phyloP scores from a whole-genome alignment of 73 alveolate species.

The Symbiodinium natans region DNA sequence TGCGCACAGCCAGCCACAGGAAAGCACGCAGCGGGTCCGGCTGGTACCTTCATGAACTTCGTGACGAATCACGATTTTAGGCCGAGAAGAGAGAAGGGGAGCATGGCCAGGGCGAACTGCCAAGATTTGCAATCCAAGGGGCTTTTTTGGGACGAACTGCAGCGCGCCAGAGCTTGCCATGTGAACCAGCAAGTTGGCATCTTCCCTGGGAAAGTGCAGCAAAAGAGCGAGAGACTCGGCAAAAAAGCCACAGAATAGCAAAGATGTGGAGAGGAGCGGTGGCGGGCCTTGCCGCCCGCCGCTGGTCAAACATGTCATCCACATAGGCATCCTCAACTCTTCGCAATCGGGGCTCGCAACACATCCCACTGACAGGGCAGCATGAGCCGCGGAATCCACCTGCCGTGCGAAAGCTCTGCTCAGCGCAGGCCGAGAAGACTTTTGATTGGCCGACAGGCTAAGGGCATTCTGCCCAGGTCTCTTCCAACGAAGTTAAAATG shows the following conservation, averaged over 20 bases:
- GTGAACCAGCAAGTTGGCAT: slow-evolving; percentile 50
- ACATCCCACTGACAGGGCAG: no score
- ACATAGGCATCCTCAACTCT: slow-evolving; percentile 55
- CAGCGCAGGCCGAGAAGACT: no score
- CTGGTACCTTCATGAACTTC: slow-evolving; percentile 16
- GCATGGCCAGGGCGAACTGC: no score
- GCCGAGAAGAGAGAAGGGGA: neutral
- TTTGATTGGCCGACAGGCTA: neutral
- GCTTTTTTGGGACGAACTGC: slow-evolving; percentile 33
- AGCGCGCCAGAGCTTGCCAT: slow-evolving; percentile 36
- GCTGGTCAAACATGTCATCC: slow-evolving; percentile 78
- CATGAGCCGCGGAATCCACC: no score
- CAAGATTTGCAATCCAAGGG: neutral
- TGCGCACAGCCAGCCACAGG: slow-evolving; percentile 44
- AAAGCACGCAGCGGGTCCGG: slow-evolving; percentile 36
- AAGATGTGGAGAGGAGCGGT: no score
- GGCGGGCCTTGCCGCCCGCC: slow-evolving; percentile 37
- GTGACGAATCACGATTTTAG: no score
- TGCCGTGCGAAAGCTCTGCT: no score
- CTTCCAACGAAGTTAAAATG: neutral
- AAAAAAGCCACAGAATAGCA: neutral
- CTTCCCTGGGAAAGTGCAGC: neutral
- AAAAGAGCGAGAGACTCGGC: neutral
- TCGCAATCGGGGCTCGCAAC: no score
- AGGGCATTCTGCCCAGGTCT: slow-evolving; percentile 9